phyloP scores from a whole-genome alignment of 2,329 filamentous ascomycete genomes.

The Monilinia fructigena region DNA sequence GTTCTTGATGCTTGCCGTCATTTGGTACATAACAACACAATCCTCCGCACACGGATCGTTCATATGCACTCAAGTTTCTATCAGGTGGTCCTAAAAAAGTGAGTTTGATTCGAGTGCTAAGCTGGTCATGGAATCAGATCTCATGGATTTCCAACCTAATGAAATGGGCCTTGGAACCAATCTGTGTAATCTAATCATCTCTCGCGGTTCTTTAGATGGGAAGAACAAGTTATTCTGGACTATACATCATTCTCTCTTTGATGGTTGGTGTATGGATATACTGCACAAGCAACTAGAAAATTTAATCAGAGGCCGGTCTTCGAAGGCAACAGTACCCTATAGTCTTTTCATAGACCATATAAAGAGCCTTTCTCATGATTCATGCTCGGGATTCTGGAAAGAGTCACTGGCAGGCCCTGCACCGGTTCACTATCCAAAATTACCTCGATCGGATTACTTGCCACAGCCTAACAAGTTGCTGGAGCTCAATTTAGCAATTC shows the following conservation, averaged over 20 bases:
- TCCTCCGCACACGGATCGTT: constrained; percentile 40
- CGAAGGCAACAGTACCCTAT: constrained; percentile 37
- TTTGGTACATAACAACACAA: constrained; percentile 31
- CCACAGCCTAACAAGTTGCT: background rate
- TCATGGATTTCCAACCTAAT: constrained; percentile 26
- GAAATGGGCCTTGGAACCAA: constrained; percentile 1
- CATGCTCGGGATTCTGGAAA: constrained; percentile 49
- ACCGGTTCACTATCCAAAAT: constrained; percentile 50
- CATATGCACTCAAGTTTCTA: constrained; percentile 15
- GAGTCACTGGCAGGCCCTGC: constrained; percentile 45
- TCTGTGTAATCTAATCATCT: constrained; percentile 21
- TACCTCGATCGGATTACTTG: background rate
- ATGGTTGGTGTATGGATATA: constrained; percentile 50
- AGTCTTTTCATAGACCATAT: constrained; percentile 50
- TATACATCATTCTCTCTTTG: constrained; percentile 56
- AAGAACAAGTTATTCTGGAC: constrained; percentile 46
- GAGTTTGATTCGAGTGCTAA: background rate
- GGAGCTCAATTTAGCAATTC: background rate
- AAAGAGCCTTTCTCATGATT: constrained; percentile 43
- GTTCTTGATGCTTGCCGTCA: constrained; percentile 36
- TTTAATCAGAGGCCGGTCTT: constrained; percentile 17
- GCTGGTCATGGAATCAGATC: constrained; percentile 14
- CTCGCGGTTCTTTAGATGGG: constrained; percentile 20
- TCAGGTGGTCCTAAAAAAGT: constrained; percentile 24
- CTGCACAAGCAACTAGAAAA: constrained; percentile 38